These are phyloP conservation scores for Colletotrichum orchidophilum DNA, from an alignment of 2,329 filamentous ascomycete species.

Conservation along the genomic window DNA sequence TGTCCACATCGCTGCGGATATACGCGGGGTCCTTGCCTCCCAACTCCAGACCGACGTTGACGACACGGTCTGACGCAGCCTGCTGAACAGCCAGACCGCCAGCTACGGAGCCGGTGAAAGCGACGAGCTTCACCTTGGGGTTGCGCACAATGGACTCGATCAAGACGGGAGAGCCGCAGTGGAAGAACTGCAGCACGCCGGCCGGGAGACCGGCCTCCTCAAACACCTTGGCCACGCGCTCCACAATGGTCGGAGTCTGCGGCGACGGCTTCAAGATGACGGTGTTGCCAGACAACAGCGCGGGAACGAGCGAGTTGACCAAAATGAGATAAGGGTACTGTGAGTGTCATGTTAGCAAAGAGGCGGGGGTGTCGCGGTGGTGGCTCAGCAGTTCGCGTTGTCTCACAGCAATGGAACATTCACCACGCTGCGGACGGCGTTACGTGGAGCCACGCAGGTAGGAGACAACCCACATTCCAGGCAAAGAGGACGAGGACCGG, in stretches of 20 bases:
- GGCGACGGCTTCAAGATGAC: conserved; percentile 96
- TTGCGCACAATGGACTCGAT: conserved; percentile 84
- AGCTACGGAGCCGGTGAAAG: conserved; percentile 93
- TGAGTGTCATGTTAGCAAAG: conserved; percentile 26
- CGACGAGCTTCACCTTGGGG: conserved; percentile 81
- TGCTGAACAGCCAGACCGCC: conserved; percentile 87
- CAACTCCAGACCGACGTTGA: conserved; percentile 88
- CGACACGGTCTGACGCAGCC: conserved; percentile 83
- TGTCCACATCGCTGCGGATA: conserved; percentile 83
- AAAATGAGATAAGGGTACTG: conserved; percentile 96
- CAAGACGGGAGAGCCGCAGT: conserved; percentile 80
- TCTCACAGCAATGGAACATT: not conserved
- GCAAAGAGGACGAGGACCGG: conserved; percentile 91
- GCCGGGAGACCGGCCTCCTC: conserved; percentile 81
- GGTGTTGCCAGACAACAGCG: conserved; percentile 88
- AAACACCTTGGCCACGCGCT: conserved; percentile 83
- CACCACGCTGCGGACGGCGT: not conserved
- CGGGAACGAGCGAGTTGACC: conserved; percentile 91
- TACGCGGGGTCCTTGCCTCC: conserved; percentile 97
- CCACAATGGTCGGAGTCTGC: conserved; percentile 91
- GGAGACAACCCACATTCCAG: conserved; percentile 80
- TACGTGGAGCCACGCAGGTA: not conserved
- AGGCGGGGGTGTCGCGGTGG: not conserved
- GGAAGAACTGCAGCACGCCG: conserved; percentile 91
- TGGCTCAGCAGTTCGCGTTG: not conserved